Evolutionary conservation across 768 basidiomycete species (phyloP).

Genomic region (Paxillus rubicundulus): DNA sequence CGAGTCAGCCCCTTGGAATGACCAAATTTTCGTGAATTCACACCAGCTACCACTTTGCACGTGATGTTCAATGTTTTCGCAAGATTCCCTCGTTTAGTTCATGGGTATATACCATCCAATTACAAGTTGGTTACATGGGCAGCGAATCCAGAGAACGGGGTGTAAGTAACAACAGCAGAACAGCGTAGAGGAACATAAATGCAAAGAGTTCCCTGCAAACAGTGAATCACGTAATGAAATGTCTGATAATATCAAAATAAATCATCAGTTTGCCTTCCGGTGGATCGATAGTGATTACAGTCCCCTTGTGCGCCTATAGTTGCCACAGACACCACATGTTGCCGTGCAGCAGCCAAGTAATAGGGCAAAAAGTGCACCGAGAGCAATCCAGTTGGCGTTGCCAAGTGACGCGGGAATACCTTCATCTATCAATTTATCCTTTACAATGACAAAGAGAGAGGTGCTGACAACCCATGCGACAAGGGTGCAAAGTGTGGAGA

Average conservation of each 20-base stretch:
- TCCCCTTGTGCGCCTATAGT: conserved; percentile 44
- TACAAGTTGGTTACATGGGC: too few species aligned
- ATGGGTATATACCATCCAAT: too few species aligned
- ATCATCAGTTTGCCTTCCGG: not conserved
- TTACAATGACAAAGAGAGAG: conserved; percentile 73
- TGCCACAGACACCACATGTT: conserved; percentile 64
- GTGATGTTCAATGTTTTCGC: too few species aligned
- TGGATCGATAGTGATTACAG: conserved; percentile 12
- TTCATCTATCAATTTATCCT: conserved; percentile 50
- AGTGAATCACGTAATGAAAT: not conserved
- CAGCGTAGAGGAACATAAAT: too few species aligned
- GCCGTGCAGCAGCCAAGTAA: conserved; percentile 64
- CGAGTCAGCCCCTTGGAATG: too few species aligned
- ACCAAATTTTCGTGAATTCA: too few species aligned
- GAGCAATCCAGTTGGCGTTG: conserved; percentile 80
- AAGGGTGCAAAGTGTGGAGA: conserved; percentile 66
- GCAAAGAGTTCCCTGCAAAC: too few species aligned
- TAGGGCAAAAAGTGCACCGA: conserved; percentile 70
- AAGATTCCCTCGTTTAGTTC: too few species aligned
- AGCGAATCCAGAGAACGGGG: too few species aligned
- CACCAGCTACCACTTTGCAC: too few species aligned
- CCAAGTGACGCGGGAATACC: conserved; percentile 58
- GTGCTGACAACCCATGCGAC: conserved; percentile 77
- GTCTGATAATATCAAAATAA: not conserved
- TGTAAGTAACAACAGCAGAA: too few species aligned